These are phyloP conservation scores for Austroboletus novae-zelandiae DNA, from an alignment of 1,284 basidiomycete genomes.

Conservation along the genomic window DNA sequence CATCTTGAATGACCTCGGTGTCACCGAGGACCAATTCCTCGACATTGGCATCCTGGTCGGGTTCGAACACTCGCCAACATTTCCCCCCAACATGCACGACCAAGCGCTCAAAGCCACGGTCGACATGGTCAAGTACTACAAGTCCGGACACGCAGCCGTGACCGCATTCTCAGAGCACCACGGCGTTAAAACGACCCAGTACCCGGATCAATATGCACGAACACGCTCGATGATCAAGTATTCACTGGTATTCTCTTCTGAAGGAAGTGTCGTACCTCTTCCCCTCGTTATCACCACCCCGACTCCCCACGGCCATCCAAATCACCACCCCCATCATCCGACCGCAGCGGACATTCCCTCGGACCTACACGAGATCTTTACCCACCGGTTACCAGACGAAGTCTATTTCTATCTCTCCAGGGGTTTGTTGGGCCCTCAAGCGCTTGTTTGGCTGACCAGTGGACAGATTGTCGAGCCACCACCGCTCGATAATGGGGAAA, in stretches of 20 bases:
- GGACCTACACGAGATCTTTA: slow-evolving; percentile 96
- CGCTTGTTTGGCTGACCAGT: slow-evolving; percentile 88
- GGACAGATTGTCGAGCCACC: slow-evolving; percentile 85
- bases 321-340: slow-evolving; percentile 62
- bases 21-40: slow-evolving; percentile 91
- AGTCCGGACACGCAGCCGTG: slow-evolving; percentile 81
- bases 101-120: slow-evolving; percentile 81
- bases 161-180: slow-evolving; percentile 76
- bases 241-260: slow-evolving; percentile 87
- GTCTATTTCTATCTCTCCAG: slow-evolving; percentile 95
- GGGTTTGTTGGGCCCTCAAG: slow-evolving; percentile 83
- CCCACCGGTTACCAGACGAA: slow-evolving; percentile 92
- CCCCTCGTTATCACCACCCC: slow-evolving; percentile 71
- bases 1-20: slow-evolving; percentile 73
- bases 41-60: slow-evolving; percentile 93
- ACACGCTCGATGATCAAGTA: slow-evolving; percentile 93
- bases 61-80: slow-evolving; percentile 83
- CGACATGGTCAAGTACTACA: slow-evolving; percentile 89
- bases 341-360: slow-evolving; percentile 85
- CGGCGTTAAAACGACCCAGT: slow-evolving; percentile 72
- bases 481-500: slow-evolving; percentile 93
- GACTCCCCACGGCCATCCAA: slow-evolving; percentile 46
- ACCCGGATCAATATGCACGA: slow-evolving; percentile 86
- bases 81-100: slow-evolving; percentile 81
- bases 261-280: slow-evolving; percentile 86